Evolutionary conservation across 2,329 filamentous ascomycete genomes (phyloP), one percentile per base, ranked within the genome.

Genomic region (Nothopassalora personata): DNA sequence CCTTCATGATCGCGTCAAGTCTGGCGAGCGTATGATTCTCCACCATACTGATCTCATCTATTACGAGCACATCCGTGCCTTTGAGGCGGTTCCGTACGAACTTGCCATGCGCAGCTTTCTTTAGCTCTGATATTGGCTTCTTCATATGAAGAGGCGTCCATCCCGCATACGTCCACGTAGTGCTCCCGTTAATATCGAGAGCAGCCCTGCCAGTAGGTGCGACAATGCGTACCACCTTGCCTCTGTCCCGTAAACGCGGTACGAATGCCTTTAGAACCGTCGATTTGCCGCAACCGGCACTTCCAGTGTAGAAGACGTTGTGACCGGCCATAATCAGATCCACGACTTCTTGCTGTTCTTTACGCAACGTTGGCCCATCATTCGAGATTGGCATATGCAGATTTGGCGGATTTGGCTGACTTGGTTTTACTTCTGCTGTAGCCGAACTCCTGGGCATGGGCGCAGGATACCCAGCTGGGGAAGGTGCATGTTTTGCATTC

Each of bases 251-350:
- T 1, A 83, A 71, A 2, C 71, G 67, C 6, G 66, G 70, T 2
- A 76, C 76, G 43, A 83, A 78, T 10, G 75, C 76, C 56, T 78
- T 78, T 0, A 85, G 70, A 1, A 84, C 78, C 0, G 81, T 81
- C 0, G 80, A 82, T 66, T 85, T 85, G 1, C 83, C 83, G 45
- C 77, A 81, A 0, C 85, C 85, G 10, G 84, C 85, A 0, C 82
- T 83, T 4, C 85, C 85, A 0, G 84, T 87, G 64, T 82, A 87
- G 66, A 87, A 88, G 6, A 87, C 80, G 56, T 87, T 87, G 1
- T 67, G 61, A 0, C 83, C 80, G 18, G 82, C 77, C 5, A 64
- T 54, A 50, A 57, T 34, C 9, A 58, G 39, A 36, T 64, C 57
- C 2, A 64, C 59, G 11, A 65, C 61, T 18, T 62, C 54, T 39